These are phyloP conservation scores for Knoxia roxburghii DNA, from an alignment of 257 asterid species.

Conservation along the genomic window DNA sequence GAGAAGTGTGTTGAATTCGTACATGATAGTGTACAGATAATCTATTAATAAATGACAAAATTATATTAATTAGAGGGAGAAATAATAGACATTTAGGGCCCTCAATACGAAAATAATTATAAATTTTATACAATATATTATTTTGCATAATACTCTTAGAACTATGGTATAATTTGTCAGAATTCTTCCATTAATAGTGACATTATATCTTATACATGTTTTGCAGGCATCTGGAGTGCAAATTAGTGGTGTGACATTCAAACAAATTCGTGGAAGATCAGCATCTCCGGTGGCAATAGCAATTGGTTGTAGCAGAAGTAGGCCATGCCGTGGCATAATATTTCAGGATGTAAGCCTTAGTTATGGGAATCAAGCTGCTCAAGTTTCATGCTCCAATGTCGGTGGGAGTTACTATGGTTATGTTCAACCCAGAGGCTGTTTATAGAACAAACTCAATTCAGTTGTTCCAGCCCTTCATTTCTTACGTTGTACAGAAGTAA, in stretches of 20 bases:
- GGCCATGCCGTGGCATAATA: neutral
- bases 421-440: slow-evolving; percentile 1
- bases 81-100: no score
- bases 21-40: no score
- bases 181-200: no score
- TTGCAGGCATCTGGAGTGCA: neutral
- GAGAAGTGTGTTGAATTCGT: no score
- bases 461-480: no score
- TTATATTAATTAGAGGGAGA: no score
- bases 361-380: neutral
- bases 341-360: neutral
- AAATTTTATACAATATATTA: no score
- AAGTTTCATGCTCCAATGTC: neutral
- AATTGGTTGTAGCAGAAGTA: neutral
- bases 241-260: neutral
- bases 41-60: no score
- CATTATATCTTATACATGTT: neutral
- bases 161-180: no score
- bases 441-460: neutral
- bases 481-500: no score
- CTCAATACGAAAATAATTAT: no score
- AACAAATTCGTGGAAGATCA: neutral
- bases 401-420: neutral
- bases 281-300: neutral
- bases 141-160: no score